A percentile compares a stretch with the other conserved stretches of the same genome.
Evolutionary conservation across 345 rosid species (phyloP).

Genomic region (Rhodamnia rubescens): DNA sequence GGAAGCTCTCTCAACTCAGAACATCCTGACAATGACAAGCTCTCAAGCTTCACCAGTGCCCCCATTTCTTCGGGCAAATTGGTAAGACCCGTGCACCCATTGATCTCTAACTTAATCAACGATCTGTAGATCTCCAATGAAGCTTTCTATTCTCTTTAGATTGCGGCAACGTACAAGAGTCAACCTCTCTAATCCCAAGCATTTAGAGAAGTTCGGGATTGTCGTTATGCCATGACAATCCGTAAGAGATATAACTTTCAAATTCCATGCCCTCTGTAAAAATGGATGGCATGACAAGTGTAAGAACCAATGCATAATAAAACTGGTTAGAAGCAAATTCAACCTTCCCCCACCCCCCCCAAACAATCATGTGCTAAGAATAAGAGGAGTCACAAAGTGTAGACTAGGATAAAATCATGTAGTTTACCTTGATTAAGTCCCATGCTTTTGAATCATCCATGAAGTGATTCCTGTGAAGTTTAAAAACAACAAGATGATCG

Average conservation of each 20-base stretch:
- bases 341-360: too few species aligned
- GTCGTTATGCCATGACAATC: accelerated
- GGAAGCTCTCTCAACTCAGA: not conserved
- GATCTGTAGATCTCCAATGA: not conserved
- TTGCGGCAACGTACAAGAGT: accelerated
- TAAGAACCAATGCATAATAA: not conserved
- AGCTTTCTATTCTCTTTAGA: not conserved
- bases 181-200: not conserved
- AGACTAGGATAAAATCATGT: not conserved
- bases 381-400: too few species aligned
- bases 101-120: too few species aligned
- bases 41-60: not conserved
- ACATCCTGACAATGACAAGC: not conserved
- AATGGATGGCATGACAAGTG: accelerated
- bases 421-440: not conserved
- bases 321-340: not conserved
- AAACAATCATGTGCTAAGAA: too few species aligned
- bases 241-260: not conserved
- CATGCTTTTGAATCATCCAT: not conserved
- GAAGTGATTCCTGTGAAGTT: accelerated
- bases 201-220: not conserved
- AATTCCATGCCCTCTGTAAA: accelerated
- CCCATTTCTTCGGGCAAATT: not conserved
- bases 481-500: not conserved
- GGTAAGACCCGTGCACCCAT: accelerated